A percentile compares a stretch with the other conserved stretches of the same genome.
These are phyloP conservation scores for Logfia minima DNA, from an alignment of 129 eudicot genomes.

Conservation along the genomic window DNA sequence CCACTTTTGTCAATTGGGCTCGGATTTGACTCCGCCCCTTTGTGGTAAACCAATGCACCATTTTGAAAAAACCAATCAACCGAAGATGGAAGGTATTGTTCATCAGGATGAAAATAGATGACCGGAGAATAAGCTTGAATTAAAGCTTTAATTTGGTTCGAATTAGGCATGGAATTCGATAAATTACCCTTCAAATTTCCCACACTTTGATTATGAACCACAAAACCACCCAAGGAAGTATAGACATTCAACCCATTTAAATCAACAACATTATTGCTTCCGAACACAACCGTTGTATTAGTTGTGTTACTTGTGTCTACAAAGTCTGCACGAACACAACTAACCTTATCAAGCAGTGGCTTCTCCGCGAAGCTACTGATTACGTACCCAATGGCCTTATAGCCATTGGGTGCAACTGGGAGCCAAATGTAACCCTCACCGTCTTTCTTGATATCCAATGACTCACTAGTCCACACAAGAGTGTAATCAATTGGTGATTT, in stretches of 20 bases:
- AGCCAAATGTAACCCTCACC: slow-evolving; percentile 47
- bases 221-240: slow-evolving; percentile 51
- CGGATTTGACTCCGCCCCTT: slow-evolving; percentile 42
- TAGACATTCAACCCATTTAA: slow-evolving; percentile 47
- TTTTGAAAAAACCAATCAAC: slow-evolving; percentile 56
- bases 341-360: slow-evolving; percentile 40
- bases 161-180: slow-evolving; percentile 41
- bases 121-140: slow-evolving; percentile 47
- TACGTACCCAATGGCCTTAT: slow-evolving; percentile 40
- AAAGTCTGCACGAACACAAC: slow-evolving; percentile 41
- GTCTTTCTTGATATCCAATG: slow-evolving; percentile 31
- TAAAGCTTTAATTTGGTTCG: slow-evolving; percentile 38
- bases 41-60: slow-evolving; percentile 46
- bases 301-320: slow-evolving; percentile 34
- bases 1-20: slow-evolving; percentile 32
- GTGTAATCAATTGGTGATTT: slow-evolving; percentile 40
- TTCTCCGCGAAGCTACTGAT: slow-evolving; percentile 34
- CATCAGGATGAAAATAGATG: slow-evolving; percentile 49
- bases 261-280: slow-evolving; percentile 15
- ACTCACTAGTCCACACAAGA: slow-evolving; percentile 51
- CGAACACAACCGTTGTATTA: not conserved
- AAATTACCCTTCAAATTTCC: slow-evolving; percentile 24
- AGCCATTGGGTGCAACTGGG: slow-evolving; percentile 43
- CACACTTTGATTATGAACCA: slow-evolving; percentile 44
- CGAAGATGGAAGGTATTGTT: slow-evolving; percentile 47